Evolutionary conservation across 2,329 filamentous ascomycete species (phyloP).

Genomic region (Spiromastix sp.): DNA sequence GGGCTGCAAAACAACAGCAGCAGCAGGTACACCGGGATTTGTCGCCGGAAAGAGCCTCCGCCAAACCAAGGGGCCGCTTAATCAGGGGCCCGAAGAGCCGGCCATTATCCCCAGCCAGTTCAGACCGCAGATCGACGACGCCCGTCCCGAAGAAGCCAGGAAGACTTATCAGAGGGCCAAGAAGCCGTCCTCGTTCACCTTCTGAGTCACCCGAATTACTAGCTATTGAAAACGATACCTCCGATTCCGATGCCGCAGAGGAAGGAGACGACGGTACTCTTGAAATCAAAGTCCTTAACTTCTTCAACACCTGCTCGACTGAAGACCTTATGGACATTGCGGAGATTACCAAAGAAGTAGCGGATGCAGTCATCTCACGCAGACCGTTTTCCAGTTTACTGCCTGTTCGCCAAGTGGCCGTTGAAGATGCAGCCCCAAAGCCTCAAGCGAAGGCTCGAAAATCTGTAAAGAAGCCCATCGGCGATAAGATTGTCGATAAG

Average conservation of each 20-base stretch:
- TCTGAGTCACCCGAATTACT: constrained; percentile 25
- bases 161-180: constrained; percentile 42
- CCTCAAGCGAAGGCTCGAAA: constrained; percentile 37
- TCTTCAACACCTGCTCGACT: constrained; percentile 69
- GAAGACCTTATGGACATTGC: constrained; percentile 76
- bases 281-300: constrained; percentile 56
- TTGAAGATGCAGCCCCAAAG: constrained; percentile 25
- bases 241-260: constrained; percentile 26
- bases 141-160: constrained; percentile 20
- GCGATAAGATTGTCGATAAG: constrained; percentile 57
- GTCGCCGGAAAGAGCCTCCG: constrained; percentile 16
- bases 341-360: constrained; percentile 58
- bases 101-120: constrained; percentile 17
- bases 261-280: constrained; percentile 35
- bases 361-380: constrained; percentile 58
- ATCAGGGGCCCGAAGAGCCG: constrained; percentile 27
- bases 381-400: constrained; percentile 63
- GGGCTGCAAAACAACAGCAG: constrained; percentile 37
- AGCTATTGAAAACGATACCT: constrained; percentile 35
- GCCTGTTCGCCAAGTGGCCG: constrained; percentile 55
- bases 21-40: too few relatives aligned
- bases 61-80: constrained; percentile 27
- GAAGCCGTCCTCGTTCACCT: constrained; percentile 21
- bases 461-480: constrained; percentile 44
- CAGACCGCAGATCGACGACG: constrained; percentile 12